Evolutionary conservation across 306 rosid species (phyloP).

Genomic region (Parietaria judaica): DNA sequence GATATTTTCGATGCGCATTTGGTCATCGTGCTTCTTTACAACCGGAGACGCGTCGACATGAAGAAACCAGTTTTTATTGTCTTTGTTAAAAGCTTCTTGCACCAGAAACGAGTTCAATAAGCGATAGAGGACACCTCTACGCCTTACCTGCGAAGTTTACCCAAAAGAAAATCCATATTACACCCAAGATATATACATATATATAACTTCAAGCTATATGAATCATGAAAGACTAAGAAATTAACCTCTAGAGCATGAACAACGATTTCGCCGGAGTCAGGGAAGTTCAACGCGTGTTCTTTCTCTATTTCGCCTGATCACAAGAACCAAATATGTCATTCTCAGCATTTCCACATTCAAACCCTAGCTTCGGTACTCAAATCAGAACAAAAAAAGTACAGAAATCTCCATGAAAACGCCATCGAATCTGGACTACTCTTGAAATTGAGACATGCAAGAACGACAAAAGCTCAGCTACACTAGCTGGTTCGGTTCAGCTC

Average conservation of each 20-base stretch:
- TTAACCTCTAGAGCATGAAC: conserved; percentile 33
- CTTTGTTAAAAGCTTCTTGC: conserved; percentile 22
- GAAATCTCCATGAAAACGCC: background rate
- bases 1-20: conserved; percentile 9
- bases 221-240: too few relatives aligned
- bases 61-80: conserved; percentile 25
- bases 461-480: too few relatives aligned
- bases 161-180: too few relatives aligned
- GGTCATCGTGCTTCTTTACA: conserved; percentile 7
- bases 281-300: conserved; percentile 33
- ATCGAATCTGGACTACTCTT: too few relatives aligned
- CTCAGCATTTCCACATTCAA: background rate
- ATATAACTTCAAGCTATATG: too few relatives aligned
- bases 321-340: background rate
- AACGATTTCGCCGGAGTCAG: conserved; percentile 23
- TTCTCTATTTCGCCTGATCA: conserved; percentile 28
- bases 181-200: too few relatives aligned
- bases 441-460: too few relatives aligned
- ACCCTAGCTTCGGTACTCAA: background rate
- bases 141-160: conserved; percentile 29
- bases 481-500: too few relatives aligned
- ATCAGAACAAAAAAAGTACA: background rate
- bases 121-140: conserved; percentile 28
- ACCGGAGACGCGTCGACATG: conserved; percentile 26
- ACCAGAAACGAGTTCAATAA: conserved; percentile 33